Evolutionary conservation across 352 stramenopile species (phyloP).

Genomic region (Halophytophthora polymorphica): DNA sequence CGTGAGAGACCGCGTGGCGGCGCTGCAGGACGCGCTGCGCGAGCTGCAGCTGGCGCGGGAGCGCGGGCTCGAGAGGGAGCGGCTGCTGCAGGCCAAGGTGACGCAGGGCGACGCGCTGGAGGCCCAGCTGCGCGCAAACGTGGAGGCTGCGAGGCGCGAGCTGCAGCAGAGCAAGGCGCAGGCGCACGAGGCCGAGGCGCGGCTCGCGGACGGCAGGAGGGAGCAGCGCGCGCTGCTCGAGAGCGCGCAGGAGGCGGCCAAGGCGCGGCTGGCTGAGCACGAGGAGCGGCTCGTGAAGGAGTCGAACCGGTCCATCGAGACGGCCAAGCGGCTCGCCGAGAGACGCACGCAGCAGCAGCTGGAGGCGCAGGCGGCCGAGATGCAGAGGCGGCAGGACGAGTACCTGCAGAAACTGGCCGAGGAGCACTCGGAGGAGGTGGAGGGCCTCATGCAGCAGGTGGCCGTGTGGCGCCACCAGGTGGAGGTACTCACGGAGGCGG

Average conservation of each 20-base stretch:
- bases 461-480: slow-evolving; percentile 82
- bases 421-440: slow-evolving; percentile 79
- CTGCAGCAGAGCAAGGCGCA: slow-evolving; percentile 31
- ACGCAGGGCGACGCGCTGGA: slow-evolving; percentile 38
- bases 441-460: slow-evolving; percentile 79
- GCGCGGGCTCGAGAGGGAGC: slow-evolving; percentile 19
- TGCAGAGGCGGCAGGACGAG: slow-evolving; percentile 62
- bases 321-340: slow-evolving; percentile 51
- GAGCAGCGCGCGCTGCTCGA: slow-evolving; percentile 49
- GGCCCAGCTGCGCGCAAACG: slow-evolving; percentile 38
- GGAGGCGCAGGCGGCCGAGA: slow-evolving; percentile 44
- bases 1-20: slow-evolving; percentile 61
- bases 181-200: slow-evolving; percentile 34
- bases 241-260: slow-evolving; percentile 38
- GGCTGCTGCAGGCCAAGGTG: slow-evolving; percentile 26
- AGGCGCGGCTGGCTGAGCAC: slow-evolving; percentile 50
- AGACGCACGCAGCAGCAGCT: slow-evolving; percentile 51
- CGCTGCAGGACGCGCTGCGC: slow-evolving; percentile 50
- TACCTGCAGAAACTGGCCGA: slow-evolving; percentile 79
- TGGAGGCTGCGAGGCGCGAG: slow-evolving; percentile 32
- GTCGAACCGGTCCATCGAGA: slow-evolving; percentile 77
- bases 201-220: slow-evolving; percentile 28
- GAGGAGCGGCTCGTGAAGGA: slow-evolving; percentile 70
- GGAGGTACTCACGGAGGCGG: slow-evolving; percentile 77
- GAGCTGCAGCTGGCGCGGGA: slow-evolving; percentile 34